Evolutionary conservation across 2,329 filamentous ascomycete genomes (phyloP).

Genomic region (Ophiosphaerella herpotricha): DNA sequence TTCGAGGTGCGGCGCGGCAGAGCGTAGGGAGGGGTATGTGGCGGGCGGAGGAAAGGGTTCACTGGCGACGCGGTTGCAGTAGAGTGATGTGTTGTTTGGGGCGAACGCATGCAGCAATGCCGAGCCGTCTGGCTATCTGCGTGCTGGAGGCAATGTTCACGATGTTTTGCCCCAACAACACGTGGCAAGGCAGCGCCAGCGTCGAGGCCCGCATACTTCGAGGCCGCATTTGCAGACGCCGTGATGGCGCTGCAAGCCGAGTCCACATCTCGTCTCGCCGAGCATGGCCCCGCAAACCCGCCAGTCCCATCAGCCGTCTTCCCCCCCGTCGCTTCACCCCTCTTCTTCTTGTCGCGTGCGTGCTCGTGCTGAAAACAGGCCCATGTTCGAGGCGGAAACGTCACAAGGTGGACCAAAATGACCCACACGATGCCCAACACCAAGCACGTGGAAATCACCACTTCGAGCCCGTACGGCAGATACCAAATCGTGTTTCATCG

Average conservation of each 20-base stretch:
- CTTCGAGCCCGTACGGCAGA: slow-evolving; percentile 8
- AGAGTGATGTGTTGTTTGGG: background rate
- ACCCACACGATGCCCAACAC: slow-evolving; percentile 10
- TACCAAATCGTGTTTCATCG: slow-evolving; percentile 4
- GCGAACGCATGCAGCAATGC: background rate
- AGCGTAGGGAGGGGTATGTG: background rate
- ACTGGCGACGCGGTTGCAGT: slow-evolving; percentile 1
- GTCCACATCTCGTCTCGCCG: background rate
- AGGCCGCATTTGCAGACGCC: background rate
- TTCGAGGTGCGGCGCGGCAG: slow-evolving; percentile 1
- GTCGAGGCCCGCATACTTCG: background rate
- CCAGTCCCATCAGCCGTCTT: slow-evolving; percentile 19
- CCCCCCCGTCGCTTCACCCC: background rate
- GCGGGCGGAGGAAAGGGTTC: slow-evolving; percentile 8
- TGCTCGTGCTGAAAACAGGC: background rate
- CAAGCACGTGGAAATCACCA: slow-evolving; percentile 5
- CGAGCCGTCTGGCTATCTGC: background rate
- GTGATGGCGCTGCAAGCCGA: background rate
- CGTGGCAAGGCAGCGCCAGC: background rate
- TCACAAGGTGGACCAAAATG: slow-evolving; percentile 16
- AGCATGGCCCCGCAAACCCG: slow-evolving; percentile 8
- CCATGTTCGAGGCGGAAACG: slow-evolving; percentile 22
- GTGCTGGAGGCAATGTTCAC: background rate
- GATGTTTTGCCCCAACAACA: slow-evolving; percentile 1
- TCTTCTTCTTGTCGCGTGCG: background rate